phyloP scores from a whole-genome alignment of 1,139 yeast species.

The Geotrichum histeridarum region DNA sequence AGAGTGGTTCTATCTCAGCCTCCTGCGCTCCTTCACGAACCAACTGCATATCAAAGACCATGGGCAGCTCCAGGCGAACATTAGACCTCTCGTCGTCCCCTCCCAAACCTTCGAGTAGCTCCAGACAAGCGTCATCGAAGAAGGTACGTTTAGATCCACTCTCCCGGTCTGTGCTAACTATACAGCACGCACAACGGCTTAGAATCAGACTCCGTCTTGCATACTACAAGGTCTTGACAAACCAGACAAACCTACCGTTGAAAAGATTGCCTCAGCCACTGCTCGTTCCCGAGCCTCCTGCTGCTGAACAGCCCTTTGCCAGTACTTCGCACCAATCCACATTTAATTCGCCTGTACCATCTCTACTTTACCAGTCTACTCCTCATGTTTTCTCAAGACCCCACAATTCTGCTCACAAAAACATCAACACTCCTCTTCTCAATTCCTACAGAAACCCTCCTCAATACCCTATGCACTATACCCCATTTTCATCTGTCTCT shows the following conservation, averaged over 20 bases:
- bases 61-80: too few relatives aligned
- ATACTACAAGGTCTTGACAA: slow-evolving; percentile 62
- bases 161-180: background rate
- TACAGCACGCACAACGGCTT: slow-evolving; percentile 53
- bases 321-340: slow-evolving; percentile 4
- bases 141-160: slow-evolving; percentile 1
- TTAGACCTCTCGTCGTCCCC: background rate
- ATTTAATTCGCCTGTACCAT: slow-evolving; percentile 4
- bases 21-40: too few relatives aligned
- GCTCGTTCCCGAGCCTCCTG: background rate
- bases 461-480: too few relatives aligned
- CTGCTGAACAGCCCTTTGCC: background rate
- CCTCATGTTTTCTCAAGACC: slow-evolving; percentile 5
- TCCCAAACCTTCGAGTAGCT: background rate
- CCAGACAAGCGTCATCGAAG: background rate
- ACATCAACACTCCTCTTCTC: background rate
- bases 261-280: slow-evolving; percentile 27
- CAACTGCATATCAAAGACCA: too few relatives aligned
- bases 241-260: slow-evolving; percentile 44
- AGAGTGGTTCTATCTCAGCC: too few relatives aligned
- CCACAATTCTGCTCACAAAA: background rate
- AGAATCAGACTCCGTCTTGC: slow-evolving; percentile 73
- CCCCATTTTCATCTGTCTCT: too few relatives aligned
- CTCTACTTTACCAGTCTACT: slow-evolving; percentile 7
- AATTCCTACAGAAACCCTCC: too few relatives aligned